A percentile compares a stretch with the other conserved stretches of the same genome.
phyloP scores from a whole-genome alignment of 371 early-diverging fungal genomes.

The Lichtheimia hyalospora region DNA sequence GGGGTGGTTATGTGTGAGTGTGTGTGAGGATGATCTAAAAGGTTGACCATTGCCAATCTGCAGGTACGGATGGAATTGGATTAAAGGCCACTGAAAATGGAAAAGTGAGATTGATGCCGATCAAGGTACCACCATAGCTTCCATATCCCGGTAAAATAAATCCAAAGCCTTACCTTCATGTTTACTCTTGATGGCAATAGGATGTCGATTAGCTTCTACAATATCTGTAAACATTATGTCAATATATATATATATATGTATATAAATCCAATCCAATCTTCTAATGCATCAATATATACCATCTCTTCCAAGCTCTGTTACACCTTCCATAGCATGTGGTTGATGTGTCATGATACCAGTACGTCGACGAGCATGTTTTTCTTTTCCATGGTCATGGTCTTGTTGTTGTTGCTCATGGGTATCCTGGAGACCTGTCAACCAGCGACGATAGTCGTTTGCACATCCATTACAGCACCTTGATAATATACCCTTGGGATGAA shows the following conservation, averaged over 20 bases:
- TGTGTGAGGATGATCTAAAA: slow-evolving; percentile 5
- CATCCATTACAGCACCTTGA: slow-evolving; percentile 47
- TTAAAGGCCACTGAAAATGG: slow-evolving; percentile 12
- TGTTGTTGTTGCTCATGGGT: slow-evolving; percentile 3
- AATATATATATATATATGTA: no score
- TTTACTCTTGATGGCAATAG: slow-evolving; percentile 19
- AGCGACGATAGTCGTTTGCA: slow-evolving; percentile 31
- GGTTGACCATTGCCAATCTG: slow-evolving; percentile 23
- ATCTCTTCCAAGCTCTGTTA: slow-evolving; percentile 49
- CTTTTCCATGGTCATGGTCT: background rate
- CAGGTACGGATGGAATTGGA: slow-evolving; percentile 21
- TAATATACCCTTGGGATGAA: slow-evolving; percentile 35
- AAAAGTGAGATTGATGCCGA: background rate
- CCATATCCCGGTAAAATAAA: background rate
- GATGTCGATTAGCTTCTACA: slow-evolving; percentile 25
- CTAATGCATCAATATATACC: slow-evolving; percentile 17
- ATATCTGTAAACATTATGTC: slow-evolving; percentile 24
- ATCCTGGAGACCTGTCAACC: slow-evolving; percentile 22
- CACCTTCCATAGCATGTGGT: slow-evolving; percentile 52
- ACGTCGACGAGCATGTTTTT: slow-evolving; percentile 17
- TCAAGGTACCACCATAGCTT: background rate
- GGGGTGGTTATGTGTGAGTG: no score
- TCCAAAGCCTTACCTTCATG: slow-evolving; percentile 5
- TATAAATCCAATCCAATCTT: no score
- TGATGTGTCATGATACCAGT: slow-evolving; percentile 48